Base-by-base conservation (phyloP, 2,329 filamentous ascomycete genomes). In the Epichloe amarillans region DNA sequence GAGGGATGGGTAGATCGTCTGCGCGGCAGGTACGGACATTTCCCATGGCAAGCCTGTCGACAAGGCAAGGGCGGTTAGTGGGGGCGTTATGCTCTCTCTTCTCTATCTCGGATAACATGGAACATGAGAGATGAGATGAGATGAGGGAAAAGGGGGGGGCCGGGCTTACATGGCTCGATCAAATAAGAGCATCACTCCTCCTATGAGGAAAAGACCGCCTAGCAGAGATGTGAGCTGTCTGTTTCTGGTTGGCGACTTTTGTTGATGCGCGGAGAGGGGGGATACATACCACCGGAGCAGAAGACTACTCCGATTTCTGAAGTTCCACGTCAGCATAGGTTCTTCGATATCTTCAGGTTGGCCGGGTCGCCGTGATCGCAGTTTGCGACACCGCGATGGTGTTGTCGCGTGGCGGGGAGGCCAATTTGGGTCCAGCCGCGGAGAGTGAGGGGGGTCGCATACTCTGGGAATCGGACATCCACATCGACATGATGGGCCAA, bases 291-390 rank as follows among this genome's bases (percentile, higher is more conserved):
- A 64, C 89, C 91, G 64, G 88, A 93, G 78, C 93, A 97, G 75
- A 98, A 98, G 66, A 90, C 88, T 56, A 96, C 90, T 60, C 93
- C 93, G 63, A 97, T 86, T 71, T 98, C 93, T 97, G 33, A n/a
- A 43, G 63, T 60, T 46, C n/a, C 52, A 37, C 36, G 49, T 51
- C 37, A 53, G 48, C 44, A 45, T n/a, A 33, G 15, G 2, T 46
- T 39, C 33, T 38, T 37, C 17, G 33, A 11, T 15, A 45, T 46
- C 15, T 2, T 23, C 38, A 5, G 3, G 21, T 17, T 21, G 19
- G 39, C 45, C 35, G 6, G 40, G 21, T 4, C 40, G 33, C 33
- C 36, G 50, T 36, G 19, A n/a, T 33, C 17, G 42, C n/a, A 19
- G 36, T 23, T 30, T 45, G 51, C 47, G 51, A 50, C 46, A 33